Base-by-base conservation (phyloP, 208 protist genomes). In the Trypanosoma melophagium region DNA sequence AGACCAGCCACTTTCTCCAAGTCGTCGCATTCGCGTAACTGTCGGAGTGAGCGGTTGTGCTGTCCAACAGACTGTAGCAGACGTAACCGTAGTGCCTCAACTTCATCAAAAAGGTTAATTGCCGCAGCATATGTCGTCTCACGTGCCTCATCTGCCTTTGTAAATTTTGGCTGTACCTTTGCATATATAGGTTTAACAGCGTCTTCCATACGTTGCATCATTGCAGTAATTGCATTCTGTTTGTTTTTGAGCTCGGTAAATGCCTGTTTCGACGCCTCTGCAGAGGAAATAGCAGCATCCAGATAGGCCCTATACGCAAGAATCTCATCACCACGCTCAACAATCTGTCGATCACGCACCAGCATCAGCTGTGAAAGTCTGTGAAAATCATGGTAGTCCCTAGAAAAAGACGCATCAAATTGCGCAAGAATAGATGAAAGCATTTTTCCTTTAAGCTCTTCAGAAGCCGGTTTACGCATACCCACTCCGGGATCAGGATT, bases 101-200 rank as follows among this genome's bases (percentile, higher is more conserved):
- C 81, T 66, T 89, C 83, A 56, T 91, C 83, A 60, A 88, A 79
- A 12, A 94, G 79, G 16, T 74, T 66, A 60, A 94, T 81, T 8
- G 83, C 84, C 41, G 62, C 69, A 17, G 77, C 74, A 58, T 91
- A 91, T 4, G 78, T 79, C 7, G 51, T 61, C 24, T 71, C 76
- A 42, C 87, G 78, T 38, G 63, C 66, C 35, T 76, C 75, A 63
- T 89, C 84, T 0, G 66, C 65, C 22, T 60, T 66, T 14, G 54
- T 59, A 22, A 77, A 72, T 21, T 21, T 71, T 28, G 60, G 64
- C 17, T 74, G 67, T 41, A 28, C 63, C 52, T 71, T 66, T 22
- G 58, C 71, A 54, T 87, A 92, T 50, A 83, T 28, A 5, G 88
- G 83, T 55, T 87, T 65, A 22, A 94, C 80, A 12, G 77, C 76